Evolutionary conservation across 2,329 filamentous ascomycete species (phyloP).

Genomic region (Fusarium liriodendri): DNA sequence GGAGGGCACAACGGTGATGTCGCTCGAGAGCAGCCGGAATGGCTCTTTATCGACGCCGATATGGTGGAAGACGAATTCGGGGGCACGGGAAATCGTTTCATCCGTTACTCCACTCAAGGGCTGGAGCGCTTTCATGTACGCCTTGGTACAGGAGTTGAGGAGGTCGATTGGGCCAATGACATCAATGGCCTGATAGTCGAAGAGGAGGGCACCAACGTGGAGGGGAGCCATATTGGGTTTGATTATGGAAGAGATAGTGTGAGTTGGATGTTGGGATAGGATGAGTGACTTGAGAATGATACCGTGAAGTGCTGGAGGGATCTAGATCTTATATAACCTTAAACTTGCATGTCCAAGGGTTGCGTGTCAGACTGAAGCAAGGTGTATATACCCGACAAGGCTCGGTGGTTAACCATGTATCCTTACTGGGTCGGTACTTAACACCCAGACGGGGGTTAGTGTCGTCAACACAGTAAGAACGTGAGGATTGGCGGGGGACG

Average conservation of each 20-base stretch:
- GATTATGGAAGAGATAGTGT: background rate
- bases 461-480: background rate
- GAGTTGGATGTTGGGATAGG: too few species aligned
- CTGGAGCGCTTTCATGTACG: constrained; percentile 16
- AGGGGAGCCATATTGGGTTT: constrained; percentile 19
- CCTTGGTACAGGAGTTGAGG: constrained; percentile 41
- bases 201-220: constrained; percentile 37
- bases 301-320: background rate
- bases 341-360: background rate
- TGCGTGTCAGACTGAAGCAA: background rate
- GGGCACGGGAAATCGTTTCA: constrained; percentile 37
- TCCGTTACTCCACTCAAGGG: constrained; percentile 30
- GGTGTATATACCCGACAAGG: background rate
- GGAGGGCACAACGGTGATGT: constrained; percentile 43
- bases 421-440: background rate
- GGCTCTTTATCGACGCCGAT: constrained; percentile 48
- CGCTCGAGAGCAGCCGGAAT: constrained; percentile 24
- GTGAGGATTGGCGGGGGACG: background rate
- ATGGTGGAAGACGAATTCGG: constrained; percentile 49
- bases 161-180: constrained; percentile 47
- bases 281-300: background rate
- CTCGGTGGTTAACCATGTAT: background rate
- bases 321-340: background rate
- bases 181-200: constrained; percentile 50
- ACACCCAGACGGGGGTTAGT: background rate